Conservation (phyloP, 2,329 filamentous ascomycete genomes). For the Trichoderma aggressivum region DNA sequence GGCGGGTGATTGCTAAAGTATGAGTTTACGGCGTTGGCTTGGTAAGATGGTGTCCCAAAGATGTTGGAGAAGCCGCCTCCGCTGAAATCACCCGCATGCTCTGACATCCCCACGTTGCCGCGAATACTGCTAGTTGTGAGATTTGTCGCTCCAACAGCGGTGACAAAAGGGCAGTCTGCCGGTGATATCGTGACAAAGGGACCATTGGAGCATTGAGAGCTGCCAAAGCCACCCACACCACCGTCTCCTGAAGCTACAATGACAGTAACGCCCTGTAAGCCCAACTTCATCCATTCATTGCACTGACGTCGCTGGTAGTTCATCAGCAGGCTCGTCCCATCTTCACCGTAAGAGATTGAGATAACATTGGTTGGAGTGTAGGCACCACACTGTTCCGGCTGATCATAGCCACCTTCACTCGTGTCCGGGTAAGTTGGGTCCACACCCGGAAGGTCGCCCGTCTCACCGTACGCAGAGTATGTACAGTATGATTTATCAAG, state of each 20-base stretch:
- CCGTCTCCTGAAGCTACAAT: constrained; percentile 44
- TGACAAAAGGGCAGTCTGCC: constrained; percentile 46
- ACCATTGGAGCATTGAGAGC: constrained; percentile 34
- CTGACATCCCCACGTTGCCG: background rate
- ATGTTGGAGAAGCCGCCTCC: constrained; percentile 43
- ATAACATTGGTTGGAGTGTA: constrained; percentile 48
- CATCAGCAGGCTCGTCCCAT: constrained; percentile 45
- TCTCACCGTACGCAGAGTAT: constrained; percentile 27
- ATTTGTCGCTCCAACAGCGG: constrained; percentile 48
- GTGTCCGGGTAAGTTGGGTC: constrained; percentile 25
- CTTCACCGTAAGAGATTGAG: constrained; percentile 51
- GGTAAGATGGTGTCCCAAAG: constrained; percentile 45
- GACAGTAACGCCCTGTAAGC: constrained; percentile 48
- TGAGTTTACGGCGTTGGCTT: constrained; percentile 37
- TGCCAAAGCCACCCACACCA: constrained; percentile 47
- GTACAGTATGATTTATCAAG: constrained; percentile 43
- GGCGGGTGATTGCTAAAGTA: constrained; percentile 35
- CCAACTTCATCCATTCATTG: constrained; percentile 54
- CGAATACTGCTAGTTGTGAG: constrained; percentile 31
- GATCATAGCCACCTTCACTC: constrained; percentile 37
- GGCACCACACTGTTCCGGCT: constrained; percentile 42
- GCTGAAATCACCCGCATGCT: background rate
- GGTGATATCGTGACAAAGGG: constrained; percentile 48
- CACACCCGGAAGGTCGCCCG: constrained; percentile 29
- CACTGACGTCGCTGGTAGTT: constrained; percentile 51